These are phyloP conservation scores for Planoprotostelium fungivorum DNA, from an alignment of 78 protist genomes.

Conservation along the genomic window DNA sequence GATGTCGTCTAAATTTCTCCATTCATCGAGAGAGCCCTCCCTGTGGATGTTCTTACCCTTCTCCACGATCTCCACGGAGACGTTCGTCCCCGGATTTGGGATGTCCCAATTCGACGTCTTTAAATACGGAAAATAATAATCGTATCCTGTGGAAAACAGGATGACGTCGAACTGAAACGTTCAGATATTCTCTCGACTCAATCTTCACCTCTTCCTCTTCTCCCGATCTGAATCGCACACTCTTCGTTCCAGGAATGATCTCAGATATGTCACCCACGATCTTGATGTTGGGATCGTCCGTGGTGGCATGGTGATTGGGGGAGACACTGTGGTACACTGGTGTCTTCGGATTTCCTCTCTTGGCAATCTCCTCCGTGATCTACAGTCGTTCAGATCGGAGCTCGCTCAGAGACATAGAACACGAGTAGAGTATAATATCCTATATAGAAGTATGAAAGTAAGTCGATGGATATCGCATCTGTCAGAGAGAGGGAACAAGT, in stretches of 20 bases:
- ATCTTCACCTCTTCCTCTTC: not conserved
- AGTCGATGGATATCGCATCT: too few relatives aligned
- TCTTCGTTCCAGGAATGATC: not conserved
- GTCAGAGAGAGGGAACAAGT: too few relatives aligned
- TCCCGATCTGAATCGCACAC: not conserved
- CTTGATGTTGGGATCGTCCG: not conserved
- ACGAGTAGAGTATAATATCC: too few relatives aligned
- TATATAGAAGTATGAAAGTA: too few relatives aligned
- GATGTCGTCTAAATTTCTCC: not conserved
- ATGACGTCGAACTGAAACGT: not conserved
- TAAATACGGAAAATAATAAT: not conserved
- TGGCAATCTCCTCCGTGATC: not conserved
- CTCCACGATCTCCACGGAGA: not conserved
- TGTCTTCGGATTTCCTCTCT: not conserved
- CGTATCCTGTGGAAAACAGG: not conserved
- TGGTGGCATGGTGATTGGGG: not conserved
- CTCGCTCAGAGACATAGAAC: too few relatives aligned
- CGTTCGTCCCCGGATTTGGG: not conserved
- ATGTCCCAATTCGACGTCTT: not conserved
- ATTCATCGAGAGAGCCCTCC: not conserved
- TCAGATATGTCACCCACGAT: not conserved
- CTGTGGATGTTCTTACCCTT: not conserved
- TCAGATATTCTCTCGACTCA: not conserved
- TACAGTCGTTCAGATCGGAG: too few relatives aligned
- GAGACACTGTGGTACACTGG: not conserved